Conservation (phyloP, 305 asterid species). For the Striga hermonthica region DNA sequence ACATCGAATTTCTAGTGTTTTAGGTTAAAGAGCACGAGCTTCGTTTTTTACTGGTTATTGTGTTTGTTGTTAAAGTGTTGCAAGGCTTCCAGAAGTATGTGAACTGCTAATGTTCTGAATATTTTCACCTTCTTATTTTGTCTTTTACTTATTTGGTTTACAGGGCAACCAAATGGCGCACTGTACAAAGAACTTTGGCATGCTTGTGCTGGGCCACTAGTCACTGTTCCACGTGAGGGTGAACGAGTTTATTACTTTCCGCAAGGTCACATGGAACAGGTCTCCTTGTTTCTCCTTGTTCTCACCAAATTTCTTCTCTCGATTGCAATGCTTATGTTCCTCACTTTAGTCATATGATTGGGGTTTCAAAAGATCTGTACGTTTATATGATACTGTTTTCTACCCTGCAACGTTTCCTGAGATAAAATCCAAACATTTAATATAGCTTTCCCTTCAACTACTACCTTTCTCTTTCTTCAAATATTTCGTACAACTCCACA, state of each 20-base stretch:
- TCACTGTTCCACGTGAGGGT: conserved; percentile 76
- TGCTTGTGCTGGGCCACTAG: conserved; percentile 98
- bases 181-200: conserved; percentile 81
- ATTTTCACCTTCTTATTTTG: neutral
- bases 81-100: neutral
- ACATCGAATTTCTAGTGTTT: neutral
- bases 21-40: conserved; percentile 8
- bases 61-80: conserved; percentile 4
- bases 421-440: conserved; percentile 2
- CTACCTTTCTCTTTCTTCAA: neutral
- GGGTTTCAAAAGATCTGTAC: neutral
- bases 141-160: conserved; percentile 17
- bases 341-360: neutral
- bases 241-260: conserved; percentile 93
- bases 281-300: conserved; percentile 28
- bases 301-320: conserved; percentile 10
- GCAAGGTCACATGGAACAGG: conserved; percentile 99
- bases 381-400: neutral
- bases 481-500: neutral
- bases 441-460: neutral
- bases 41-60: neutral
- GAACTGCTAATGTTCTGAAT: conserved; percentile 1
- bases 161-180: conserved; percentile 55
- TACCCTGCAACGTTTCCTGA: neutral
- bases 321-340: neutral